A percentile compares a stretch with the other conserved stretches of the same genome.
Evolutionary conservation across 2,329 filamentous ascomycete genomes (phyloP).

Genomic region (Fusarium udum): DNA sequence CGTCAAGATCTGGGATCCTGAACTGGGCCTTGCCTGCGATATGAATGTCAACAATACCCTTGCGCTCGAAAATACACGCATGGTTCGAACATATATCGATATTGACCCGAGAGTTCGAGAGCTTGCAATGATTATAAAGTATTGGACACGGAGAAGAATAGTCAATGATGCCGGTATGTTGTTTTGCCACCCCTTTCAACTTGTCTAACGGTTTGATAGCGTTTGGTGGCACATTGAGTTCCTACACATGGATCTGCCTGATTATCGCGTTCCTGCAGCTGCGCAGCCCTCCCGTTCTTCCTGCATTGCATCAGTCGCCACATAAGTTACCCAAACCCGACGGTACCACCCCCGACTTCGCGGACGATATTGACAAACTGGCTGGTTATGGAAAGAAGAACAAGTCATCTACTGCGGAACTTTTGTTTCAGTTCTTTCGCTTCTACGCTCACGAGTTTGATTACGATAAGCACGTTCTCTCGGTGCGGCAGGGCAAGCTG

Average conservation of each 20-base stretch:
- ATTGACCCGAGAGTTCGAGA: slow-evolving; percentile 90
- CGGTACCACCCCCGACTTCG: slow-evolving; percentile 79
- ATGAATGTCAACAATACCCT: slow-evolving; percentile 99
- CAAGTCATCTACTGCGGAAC: slow-evolving; percentile 80
- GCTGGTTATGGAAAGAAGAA: slow-evolving; percentile 80
- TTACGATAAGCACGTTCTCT: slow-evolving; percentile 85
- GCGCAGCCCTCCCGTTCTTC: slow-evolving; percentile 82
- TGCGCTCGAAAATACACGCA: slow-evolving; percentile 93
- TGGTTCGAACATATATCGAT: slow-evolving; percentile 97
- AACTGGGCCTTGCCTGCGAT: slow-evolving; percentile 87
- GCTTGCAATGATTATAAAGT: slow-evolving; percentile 95
- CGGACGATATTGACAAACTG: slow-evolving; percentile 82
- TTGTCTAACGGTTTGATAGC: slow-evolving; percentile 60
- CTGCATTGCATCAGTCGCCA: slow-evolving; percentile 78
- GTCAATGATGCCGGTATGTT: slow-evolving; percentile 93
- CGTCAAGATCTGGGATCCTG: slow-evolving; percentile 98
- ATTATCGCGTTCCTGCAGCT: slow-evolving; percentile 96
- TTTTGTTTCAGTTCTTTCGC: slow-evolving; percentile 96
- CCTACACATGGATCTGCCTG: slow-evolving; percentile 99
- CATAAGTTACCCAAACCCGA: slow-evolving; percentile 63
- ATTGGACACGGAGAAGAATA: slow-evolving; percentile 93
- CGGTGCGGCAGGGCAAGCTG: slow-evolving; percentile 82
- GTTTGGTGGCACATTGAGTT: slow-evolving; percentile 92
- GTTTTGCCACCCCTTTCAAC: not conserved
- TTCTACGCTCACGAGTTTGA: slow-evolving; percentile 95